Evolutionary conservation across 2,329 filamentous ascomycete species (phyloP).

Genomic region (Talaromyces sp.): DNA sequence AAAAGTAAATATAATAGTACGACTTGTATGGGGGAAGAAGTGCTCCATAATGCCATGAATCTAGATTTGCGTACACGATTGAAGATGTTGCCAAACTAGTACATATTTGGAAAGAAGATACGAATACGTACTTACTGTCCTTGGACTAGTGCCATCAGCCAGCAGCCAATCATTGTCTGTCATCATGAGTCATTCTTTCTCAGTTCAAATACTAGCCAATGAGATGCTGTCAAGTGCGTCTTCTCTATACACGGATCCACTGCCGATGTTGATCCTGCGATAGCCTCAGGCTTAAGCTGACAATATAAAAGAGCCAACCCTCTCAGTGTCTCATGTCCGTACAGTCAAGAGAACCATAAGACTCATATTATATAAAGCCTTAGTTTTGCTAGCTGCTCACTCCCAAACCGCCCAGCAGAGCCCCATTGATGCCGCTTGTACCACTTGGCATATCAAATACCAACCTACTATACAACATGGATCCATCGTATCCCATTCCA

Average conservation of each 20-base stretch:
- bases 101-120: not conserved
- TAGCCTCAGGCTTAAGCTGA: not conserved
- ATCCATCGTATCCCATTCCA: constrained; percentile 26
- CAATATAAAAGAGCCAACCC: not conserved
- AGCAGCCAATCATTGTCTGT: not conserved
- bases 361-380: not conserved
- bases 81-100: not conserved
- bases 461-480: not conserved
- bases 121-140: rapidly evolving
- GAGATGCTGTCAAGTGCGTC: not conserved
- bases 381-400: not conserved
- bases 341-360: not conserved
- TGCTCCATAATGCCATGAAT: no score
- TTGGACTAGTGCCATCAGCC: not conserved
- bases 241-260: not conserved
- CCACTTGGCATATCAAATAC: not conserved
- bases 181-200: not conserved
- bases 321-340: not conserved
- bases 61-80: no score
- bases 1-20: no score
- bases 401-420: not conserved
- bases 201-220: not conserved
- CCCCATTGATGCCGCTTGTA: not conserved
- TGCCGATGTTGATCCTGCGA: not conserved
- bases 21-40: no score